Conservation (phyloP, 495 filamentous ascomycete genomes). For the Trichoderma reesei region DNA sequence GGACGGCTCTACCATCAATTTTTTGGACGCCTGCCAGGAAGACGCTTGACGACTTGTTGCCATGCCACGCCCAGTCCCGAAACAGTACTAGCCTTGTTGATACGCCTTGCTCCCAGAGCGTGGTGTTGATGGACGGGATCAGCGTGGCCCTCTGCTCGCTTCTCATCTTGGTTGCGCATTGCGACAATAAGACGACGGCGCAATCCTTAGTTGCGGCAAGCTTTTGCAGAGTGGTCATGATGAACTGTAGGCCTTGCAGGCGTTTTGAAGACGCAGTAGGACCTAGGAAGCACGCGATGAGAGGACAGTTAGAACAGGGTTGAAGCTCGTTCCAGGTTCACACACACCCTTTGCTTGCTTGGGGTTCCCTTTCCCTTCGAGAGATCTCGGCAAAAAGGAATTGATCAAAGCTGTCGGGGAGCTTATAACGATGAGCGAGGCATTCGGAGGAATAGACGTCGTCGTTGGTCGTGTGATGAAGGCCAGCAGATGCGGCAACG, state of each 20-base stretch:
- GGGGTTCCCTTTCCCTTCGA: slow-evolving; percentile 15
- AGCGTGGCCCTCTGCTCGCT: slow-evolving; percentile 51
- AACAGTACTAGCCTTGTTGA: slow-evolving; percentile 61
- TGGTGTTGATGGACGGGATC: slow-evolving; percentile 55
- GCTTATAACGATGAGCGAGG: slow-evolving; percentile 65
- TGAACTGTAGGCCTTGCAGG: slow-evolving; percentile 34
- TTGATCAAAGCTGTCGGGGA: slow-evolving; percentile 64
- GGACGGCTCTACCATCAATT: slow-evolving; percentile 27
- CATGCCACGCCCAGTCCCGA: slow-evolving; percentile 45
- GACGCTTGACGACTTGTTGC: slow-evolving; percentile 20
- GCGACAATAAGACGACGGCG: slow-evolving; percentile 59
- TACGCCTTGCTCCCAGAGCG: slow-evolving; percentile 62
- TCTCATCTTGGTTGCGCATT: slow-evolving; percentile 60
- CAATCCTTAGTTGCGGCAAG: slow-evolving; percentile 59
- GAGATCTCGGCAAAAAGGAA: slow-evolving; percentile 52
- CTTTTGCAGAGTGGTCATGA: slow-evolving; percentile 45
- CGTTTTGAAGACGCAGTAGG: slow-evolving; percentile 27
- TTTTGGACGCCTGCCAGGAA: slow-evolving; percentile 37
- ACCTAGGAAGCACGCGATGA: slow-evolving; percentile 19
- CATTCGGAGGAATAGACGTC: slow-evolving; percentile 47
- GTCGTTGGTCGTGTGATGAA: slow-evolving; percentile 54
- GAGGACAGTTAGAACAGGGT: not conserved
- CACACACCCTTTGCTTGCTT: slow-evolving; percentile 20
- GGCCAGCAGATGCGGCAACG: slow-evolving; percentile 67
- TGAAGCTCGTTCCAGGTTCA: no score